Base-by-base conservation (phyloP, 768 basidiomycete genomes). In the Galerina marginata region DNA sequence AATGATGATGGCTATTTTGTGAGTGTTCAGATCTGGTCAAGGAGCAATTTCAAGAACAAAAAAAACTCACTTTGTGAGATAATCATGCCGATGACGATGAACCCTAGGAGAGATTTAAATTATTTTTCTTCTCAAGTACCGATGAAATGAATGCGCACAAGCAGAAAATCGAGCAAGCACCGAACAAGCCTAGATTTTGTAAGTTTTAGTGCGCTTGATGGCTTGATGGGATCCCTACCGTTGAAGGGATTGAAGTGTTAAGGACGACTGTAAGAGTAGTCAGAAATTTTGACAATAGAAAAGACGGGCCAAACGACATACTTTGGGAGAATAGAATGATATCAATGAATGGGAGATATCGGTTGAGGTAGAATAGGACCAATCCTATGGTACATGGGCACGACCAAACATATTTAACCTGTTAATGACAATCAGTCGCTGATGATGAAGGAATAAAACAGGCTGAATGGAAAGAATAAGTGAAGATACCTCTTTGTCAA, bases 381-480 rank as follows among this genome's bases (percentile, higher is more conserved):
- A 56, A 25, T 36, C 60, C 60, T 9, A 56, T 36, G 7, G 54
- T 42, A 47, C 56, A 58, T 25, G 47, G 56, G 48, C 39, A 58
- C 26, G 54, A 15, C 60, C 54, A 61, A 25, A 61, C 54, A 48
- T 61, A 42, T 25, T 56, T 15, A 33, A 61, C 36, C 60, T 60
- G 14, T 42, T 33, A 33, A 7, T 23, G 20, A 29, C 23, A 6
- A 48, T 9, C 15, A 11, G 7, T 10, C 38, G n/a, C 36, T 9
- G 16, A 11, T 15, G 48, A 50, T 12, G 36, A n/a, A 3, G 16
- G 37, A 26, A 14, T 23, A 6, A 20, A 42, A 12, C 29, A 0
- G 7, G 29, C 29, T 29, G 29, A 29, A 6, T 6, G 29, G 29
- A 29, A 6, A 29, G 29, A 29, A 29, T 29, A 3, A 12, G n/a